These are phyloP conservation scores for Ophiosphaerella narmari DNA, from an alignment of 2,329 filamentous ascomycete species.

Conservation along the genomic window DNA sequence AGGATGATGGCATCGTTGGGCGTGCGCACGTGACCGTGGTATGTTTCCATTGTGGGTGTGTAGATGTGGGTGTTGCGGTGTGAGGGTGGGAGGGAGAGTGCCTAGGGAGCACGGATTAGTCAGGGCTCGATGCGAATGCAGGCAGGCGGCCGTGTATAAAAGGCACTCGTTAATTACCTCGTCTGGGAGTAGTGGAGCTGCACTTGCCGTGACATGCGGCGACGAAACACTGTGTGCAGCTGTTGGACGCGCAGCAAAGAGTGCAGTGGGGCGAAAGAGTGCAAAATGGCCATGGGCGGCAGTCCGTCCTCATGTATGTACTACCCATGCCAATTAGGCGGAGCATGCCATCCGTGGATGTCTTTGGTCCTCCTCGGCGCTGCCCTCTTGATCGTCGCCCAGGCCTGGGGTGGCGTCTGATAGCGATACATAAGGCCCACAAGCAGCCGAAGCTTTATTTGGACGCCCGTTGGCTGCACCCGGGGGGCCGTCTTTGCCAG, in stretches of 20 bases:
- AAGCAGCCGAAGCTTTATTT: constrained; percentile 45
- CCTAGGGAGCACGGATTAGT: too few relatives aligned
- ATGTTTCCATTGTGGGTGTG: constrained; percentile 78
- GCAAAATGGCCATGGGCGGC: constrained; percentile 21
- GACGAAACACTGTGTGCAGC: neutral
- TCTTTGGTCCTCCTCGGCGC: constrained; percentile 36
- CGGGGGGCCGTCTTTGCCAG: constrained; percentile 19
- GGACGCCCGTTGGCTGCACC: constrained; percentile 37
- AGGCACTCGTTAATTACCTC: neutral
- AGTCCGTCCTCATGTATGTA: constrained; percentile 30
- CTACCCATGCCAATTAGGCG: constrained; percentile 8
- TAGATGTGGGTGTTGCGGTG: constrained; percentile 11
- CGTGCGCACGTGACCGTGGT: constrained; percentile 92
- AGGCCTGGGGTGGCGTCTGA: constrained; percentile 44
- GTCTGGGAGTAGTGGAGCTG: too few relatives aligned
- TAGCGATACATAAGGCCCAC: constrained; percentile 41
- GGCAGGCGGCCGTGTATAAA: neutral
- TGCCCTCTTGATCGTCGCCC: constrained; percentile 42
- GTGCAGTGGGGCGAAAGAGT: constrained; percentile 15
- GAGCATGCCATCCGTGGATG: constrained; percentile 27
- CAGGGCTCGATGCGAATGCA: too few relatives aligned
- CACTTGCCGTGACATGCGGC: neutral
- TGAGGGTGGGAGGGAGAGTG: neutral
- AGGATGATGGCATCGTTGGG: constrained; percentile 95
- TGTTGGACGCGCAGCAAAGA: constrained; percentile 1